Base-by-base conservation (phyloP, 2,329 filamentous ascomycete species). In the Trichophaea hybrida region DNA sequence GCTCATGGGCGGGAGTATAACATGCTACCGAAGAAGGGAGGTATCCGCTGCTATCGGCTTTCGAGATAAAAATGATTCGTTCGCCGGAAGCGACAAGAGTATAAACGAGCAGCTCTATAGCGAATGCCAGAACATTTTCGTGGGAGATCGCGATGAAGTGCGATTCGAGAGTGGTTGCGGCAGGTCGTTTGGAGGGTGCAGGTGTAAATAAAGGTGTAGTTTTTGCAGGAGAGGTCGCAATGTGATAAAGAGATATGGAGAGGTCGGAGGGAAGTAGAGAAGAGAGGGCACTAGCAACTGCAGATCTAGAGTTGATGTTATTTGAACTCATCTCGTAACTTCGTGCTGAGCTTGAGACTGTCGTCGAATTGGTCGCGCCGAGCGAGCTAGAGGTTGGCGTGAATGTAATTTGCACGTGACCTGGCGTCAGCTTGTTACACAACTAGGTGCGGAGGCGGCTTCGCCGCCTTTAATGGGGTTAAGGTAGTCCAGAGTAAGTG, bases 21-120 rank as follows among this genome's bases (percentile, higher is more conserved):
- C 62, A 64, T 7, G 64, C 55, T 37, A 61, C 55, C 8, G 51
- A 50, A 13, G 60, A 57, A 17, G 67, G 64, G 35, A 96, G 74
- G 70, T 88, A 94, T 31, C 94, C 93, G 0, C 91, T 96, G 7
- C 93, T 96, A 74, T 98, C 93, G 53, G 93, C 93, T 73, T 98
- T 98, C 64, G 90, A 91, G 31, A 98, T 85, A 71, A 98, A 98
- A 57, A 97, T 79, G 3, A 87, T 96, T 5, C 66, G 54, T 31
- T 60, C 37, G 35, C 58, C 61, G 17, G 59, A 61, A 31, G 59
- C 61, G 1, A 86, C 94, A 31, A 88, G 80, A 15, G 65, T 65
- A 73, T 94, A 98, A 61, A 98, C 80, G 67, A 93, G 78, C 55
- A 96, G 77, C 71, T 98, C 93, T 64, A 98, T 78, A 13, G 86